Conservation (phyloP, 306 rosid species). For the Rubus parviflorus region DNA sequence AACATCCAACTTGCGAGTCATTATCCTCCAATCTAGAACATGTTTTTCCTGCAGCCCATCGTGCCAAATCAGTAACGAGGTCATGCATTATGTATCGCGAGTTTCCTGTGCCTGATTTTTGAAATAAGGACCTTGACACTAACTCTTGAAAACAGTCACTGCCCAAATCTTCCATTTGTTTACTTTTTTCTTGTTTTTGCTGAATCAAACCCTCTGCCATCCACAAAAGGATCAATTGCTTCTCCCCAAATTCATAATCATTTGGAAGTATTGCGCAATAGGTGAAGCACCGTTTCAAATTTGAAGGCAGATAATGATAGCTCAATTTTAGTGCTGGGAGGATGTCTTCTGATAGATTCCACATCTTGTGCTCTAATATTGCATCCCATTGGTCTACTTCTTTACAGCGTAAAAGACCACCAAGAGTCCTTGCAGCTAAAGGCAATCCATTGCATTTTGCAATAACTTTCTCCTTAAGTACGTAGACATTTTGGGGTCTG, state of each 20-base stretch:
- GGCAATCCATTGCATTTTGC: constrained; percentile 34
- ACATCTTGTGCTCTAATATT: constrained; percentile 16
- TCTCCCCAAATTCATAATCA: neutral
- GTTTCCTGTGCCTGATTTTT: neutral
- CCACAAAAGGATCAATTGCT: neutral
- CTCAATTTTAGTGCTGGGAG: constrained; percentile 10
- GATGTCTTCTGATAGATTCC: constrained; percentile 20
- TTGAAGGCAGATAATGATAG: constrained; percentile 22
- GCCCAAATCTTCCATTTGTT: constrained; percentile 20
- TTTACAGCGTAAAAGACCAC: constrained; percentile 16
- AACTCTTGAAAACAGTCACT: constrained; percentile 7
- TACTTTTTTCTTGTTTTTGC: neutral
- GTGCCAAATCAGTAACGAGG: constrained; percentile 20
- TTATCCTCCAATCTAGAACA: neutral
- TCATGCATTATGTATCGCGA: constrained; percentile 23
- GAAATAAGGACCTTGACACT: constrained; percentile 10
- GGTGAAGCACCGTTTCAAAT: constrained; percentile 21
- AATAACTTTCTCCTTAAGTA: neutral
- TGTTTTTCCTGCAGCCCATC: constrained; percentile 5
- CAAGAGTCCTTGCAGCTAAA: constrained; percentile 21
- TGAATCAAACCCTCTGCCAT: constrained; percentile 17
- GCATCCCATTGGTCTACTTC: constrained; percentile 4
- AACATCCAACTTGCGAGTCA: no score
- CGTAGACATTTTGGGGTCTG: neutral
- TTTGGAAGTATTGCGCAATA: constrained; percentile 30